Conservation (phyloP, 257 asterid genomes). For the Nicotiana benthamiana region DNA sequence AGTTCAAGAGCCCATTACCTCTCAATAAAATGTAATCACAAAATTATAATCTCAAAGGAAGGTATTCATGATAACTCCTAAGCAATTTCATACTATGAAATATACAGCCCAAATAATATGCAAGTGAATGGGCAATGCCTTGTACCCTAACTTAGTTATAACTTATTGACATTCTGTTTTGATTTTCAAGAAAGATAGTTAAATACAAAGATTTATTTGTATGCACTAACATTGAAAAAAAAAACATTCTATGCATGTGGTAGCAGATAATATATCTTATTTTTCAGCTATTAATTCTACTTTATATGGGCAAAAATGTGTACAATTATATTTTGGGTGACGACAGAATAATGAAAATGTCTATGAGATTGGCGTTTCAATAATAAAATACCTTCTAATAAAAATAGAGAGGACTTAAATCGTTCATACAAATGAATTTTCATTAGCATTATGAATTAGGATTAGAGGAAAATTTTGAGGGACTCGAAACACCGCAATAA, state of each 20-base stretch:
- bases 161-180: not conserved
- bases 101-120: not conserved
- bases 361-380: not conserved
- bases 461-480: not conserved
- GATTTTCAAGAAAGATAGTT: not conserved
- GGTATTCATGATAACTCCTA: not conserved
- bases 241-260: not conserved
- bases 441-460: not conserved
- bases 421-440: not conserved
- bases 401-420: not conserved
- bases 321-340: not conserved
- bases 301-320: not conserved
- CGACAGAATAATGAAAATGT: not conserved
- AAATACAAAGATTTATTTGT: not conserved
- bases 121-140: not conserved
- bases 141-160: not conserved
- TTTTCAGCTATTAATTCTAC: not conserved
- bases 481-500: not conserved
- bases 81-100: not conserved
- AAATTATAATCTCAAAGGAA: not conserved
- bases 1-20: not conserved
- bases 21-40: not conserved
- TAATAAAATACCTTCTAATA: not conserved
- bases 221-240: not conserved
- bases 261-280: not conserved